Conservation (phyloP, 1,284 basidiomycete species). For the Melampsora americana region DNA sequence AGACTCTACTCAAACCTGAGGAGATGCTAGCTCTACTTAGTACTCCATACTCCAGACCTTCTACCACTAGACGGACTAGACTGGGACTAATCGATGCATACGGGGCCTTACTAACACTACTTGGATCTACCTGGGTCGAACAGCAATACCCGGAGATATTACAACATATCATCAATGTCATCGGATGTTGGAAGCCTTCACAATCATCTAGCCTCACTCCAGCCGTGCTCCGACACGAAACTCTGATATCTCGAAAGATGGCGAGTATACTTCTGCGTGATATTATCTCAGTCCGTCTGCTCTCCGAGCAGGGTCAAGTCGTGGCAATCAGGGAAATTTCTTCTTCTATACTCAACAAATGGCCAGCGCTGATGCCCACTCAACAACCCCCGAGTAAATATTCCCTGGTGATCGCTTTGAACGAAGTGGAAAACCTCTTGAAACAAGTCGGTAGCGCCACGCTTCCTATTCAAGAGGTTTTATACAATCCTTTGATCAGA, state of each 20-base stretch:
- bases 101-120: constrained; percentile 68
- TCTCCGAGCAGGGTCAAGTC: constrained; percentile 90
- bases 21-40: constrained; percentile 83
- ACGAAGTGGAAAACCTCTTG: constrained; percentile 78
- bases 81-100: constrained; percentile 89
- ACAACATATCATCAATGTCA: constrained; percentile 68
- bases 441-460: constrained; percentile 89
- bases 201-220: constrained; percentile 47
- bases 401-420: constrained; percentile 71
- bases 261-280: constrained; percentile 76
- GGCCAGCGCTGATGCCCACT: constrained; percentile 87
- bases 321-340: constrained; percentile 81
- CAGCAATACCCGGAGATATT: constrained; percentile 75
- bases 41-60: constrained; percentile 71
- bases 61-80: constrained; percentile 63
- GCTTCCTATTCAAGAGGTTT: constrained; percentile 78
- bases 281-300: constrained; percentile 77
- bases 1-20: constrained; percentile 68
- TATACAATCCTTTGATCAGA: constrained; percentile 78
- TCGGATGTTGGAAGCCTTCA: constrained; percentile 55
- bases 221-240: constrained; percentile 58
- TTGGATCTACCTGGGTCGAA: constrained; percentile 78
- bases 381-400: constrained; percentile 68
- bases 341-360: constrained; percentile 75
- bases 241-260: constrained; percentile 68